These are phyloP conservation scores for Colletotrichum ledebouriae DNA, from an alignment of 2,329 filamentous ascomycete species.

Conservation along the genomic window DNA sequence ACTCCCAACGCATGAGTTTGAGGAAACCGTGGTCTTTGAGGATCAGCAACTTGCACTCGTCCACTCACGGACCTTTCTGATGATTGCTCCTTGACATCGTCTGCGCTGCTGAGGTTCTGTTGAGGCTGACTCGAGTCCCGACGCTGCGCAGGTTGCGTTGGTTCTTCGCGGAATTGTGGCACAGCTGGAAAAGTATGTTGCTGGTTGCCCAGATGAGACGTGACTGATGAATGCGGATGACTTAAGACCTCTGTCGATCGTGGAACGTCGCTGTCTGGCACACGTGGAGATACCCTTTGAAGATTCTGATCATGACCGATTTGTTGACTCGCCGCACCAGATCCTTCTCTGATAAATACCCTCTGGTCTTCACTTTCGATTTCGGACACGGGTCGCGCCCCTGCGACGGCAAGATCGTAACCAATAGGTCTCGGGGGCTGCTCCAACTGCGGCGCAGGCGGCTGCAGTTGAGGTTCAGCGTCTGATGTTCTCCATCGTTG, in stretches of 20 bases:
- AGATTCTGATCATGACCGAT: not conserved
- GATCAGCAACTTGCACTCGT: not conserved
- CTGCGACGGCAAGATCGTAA: not conserved
- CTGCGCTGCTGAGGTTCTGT: not conserved
- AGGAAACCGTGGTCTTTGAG: not conserved
- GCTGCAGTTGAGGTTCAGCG: not conserved
- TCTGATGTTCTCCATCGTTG: not conserved
- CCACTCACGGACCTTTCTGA: not conserved
- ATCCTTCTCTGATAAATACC: too few relatives aligned
- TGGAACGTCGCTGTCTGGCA: not conserved
- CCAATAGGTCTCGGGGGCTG: not conserved
- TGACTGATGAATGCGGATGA: not conserved
- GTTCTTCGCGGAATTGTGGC: not conserved
- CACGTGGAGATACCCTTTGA: not conserved
- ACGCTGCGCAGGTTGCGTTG: not conserved
- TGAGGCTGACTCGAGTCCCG: not conserved
- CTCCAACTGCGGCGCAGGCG: not conserved
- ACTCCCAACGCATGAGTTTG: constrained; percentile 20
- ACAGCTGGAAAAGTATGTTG: not conserved
- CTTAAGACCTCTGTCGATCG: not conserved
- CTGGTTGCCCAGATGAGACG: not conserved
- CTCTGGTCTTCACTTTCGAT: not conserved
- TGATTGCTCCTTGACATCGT: not conserved
- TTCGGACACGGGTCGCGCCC: not conserved
- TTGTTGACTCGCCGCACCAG: not conserved